Conservation (phyloP, 805 yeast genomes). For the Zygoascus tannicola region DNA sequence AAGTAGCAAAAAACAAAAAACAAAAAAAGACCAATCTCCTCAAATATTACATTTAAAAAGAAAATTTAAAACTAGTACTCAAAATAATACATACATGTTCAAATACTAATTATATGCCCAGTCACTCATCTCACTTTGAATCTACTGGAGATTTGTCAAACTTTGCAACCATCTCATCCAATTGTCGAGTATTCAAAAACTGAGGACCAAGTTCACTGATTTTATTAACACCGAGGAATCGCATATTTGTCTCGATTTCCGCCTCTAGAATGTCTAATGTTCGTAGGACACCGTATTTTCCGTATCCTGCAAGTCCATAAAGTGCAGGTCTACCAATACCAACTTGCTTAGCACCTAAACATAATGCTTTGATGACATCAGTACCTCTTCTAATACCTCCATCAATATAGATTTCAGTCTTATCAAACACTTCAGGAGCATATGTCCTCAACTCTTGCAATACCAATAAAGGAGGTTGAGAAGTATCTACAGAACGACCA, state of each 20-base stretch:
- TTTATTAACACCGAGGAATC: conserved; percentile 49
- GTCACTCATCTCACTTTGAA: neutral
- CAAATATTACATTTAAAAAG: no score
- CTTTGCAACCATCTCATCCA: conserved; percentile 15
- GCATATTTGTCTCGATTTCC: conserved; percentile 58
- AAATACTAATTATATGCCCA: no score
- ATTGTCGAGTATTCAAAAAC: conserved; percentile 16
- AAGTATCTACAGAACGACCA: conserved; percentile 59
- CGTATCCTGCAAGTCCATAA: conserved; percentile 57
- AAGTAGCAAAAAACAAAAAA: no score
- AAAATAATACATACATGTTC: neutral
- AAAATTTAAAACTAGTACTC: no score
- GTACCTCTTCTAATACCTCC: conserved; percentile 64
- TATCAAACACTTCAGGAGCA: conserved; percentile 33
- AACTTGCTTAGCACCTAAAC: conserved; percentile 56
- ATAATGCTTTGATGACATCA: conserved; percentile 55
- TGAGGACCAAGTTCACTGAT: conserved; percentile 36
- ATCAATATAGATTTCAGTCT: conserved; percentile 49
- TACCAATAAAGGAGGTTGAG: conserved; percentile 53
- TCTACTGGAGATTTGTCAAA: neutral
- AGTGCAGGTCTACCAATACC: conserved; percentile 61
- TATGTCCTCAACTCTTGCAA: conserved; percentile 40
- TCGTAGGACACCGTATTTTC: conserved; percentile 53
- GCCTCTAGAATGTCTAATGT: conserved; percentile 49
- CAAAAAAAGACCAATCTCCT: no score